Evolutionary conservation across 805 yeast genomes (phyloP), one percentile per base, ranked within the genome.

Genomic region (Teunomyces gatunensis): DNA sequence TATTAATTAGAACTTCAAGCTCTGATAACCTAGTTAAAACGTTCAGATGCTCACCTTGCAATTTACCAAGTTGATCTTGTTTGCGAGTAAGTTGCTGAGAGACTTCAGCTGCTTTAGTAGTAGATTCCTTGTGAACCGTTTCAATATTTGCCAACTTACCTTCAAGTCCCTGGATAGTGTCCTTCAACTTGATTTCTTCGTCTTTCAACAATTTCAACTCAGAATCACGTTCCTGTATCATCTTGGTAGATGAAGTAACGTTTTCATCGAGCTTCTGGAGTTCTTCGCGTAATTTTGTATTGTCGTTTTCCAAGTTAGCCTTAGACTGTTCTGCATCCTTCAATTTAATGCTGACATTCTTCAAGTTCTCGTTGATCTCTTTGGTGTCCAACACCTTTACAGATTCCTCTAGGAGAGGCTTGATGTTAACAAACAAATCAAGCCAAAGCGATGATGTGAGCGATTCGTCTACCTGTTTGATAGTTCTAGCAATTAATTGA

Each of bases 381-480:
- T 79, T 80, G 3, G 81, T 73, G 58, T 81, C 84, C 35, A 78
- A 67, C 4, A 81, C 78, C 47, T 82, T 84, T 18, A 80, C 77
- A 5, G 84, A 78, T 39, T 84, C 87, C 50, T 73, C 81, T 11
- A 90, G 67, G 36, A 90, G 63, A 1, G 98, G 98, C 55, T 86
- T 88, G 55, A 92, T 69, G 46, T 80, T 79, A 17, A 81, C 71
- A 50, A 83, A 82, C 39, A 94, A 70, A 44, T 77, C 79, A 66
- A 87, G 87, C 99, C 99, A 94, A 15, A 87, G 86, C 59, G 83
- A 83, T 9, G 72, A 61, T 6, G 46, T 37, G 40, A 71, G 65
- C 10, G 83, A 60, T 10, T 70, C 66, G 48, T 77, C 74, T 49
- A 84, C 81, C 0, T 74, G 64, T 29, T 68, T 63, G 56, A 94